phyloP scores from a whole-genome alignment of 2,329 filamentous ascomycete genomes.

The Aspergillus uvarum region DNA sequence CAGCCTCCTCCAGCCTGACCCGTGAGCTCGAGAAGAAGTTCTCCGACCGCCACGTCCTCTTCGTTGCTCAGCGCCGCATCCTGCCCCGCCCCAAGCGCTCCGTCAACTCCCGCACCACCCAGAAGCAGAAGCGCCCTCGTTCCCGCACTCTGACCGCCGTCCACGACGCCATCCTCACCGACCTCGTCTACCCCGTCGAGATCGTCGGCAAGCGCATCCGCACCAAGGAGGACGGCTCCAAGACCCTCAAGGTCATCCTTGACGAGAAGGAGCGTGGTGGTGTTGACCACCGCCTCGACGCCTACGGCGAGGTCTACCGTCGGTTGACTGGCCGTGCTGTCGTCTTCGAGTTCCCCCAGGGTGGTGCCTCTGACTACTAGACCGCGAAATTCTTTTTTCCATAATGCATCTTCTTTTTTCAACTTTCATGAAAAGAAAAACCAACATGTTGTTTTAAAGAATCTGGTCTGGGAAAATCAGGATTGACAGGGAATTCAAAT shows the following conservation, averaged over 20 bases:
- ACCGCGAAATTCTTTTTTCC: constrained; percentile 28
- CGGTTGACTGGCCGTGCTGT: constrained; percentile 94
- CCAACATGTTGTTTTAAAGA: not conserved
- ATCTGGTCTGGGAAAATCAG: not conserved
- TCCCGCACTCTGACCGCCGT: constrained; percentile 97
- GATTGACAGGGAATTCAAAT: not conserved
- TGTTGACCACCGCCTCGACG: constrained; percentile 99
- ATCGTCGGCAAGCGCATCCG: constrained; percentile 98
- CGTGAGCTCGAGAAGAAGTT: constrained; percentile 99
- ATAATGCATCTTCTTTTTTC: not conserved
- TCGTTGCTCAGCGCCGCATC: constrained; percentile 98
- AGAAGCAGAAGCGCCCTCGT: constrained; percentile 98
- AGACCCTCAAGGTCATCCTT: constrained; percentile 97
- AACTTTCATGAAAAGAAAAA: not conserved
- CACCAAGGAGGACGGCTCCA: constrained; percentile 98
- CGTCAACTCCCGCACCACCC: constrained; percentile 90
- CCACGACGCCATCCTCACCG: constrained; percentile 95
- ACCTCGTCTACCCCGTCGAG: constrained; percentile 99
- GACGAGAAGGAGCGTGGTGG: constrained; percentile 99
- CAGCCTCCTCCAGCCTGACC: constrained; percentile 68
- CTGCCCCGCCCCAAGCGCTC: constrained; percentile 98
- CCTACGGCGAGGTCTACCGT: constrained; percentile 99
- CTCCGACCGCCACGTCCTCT: constrained; percentile 99
- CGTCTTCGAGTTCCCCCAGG: constrained; percentile 97
- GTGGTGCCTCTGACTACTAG: constrained; percentile 77